Conservation (phyloP, 1,139 yeast species). For the Scheffersomyces quercinus region DNA sequence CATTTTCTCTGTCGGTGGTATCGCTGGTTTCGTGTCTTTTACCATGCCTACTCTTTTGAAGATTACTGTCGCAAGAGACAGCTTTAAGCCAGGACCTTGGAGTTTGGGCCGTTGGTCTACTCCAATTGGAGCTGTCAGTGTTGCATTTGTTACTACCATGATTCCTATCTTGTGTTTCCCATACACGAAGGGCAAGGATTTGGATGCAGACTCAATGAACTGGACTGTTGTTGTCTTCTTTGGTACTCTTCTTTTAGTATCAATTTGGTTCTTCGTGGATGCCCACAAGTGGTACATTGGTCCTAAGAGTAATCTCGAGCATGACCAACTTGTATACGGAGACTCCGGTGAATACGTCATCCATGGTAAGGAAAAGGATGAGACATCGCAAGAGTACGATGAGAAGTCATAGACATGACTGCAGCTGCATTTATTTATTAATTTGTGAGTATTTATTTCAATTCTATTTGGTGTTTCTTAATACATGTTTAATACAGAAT, state of each 20-base stretch:
- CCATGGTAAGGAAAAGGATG: conserved; percentile 4
- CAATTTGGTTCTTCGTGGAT: conserved; percentile 53
- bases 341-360: conserved; percentile 5
- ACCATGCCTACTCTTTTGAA: conserved; percentile 66
- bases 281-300: conserved; percentile 70
- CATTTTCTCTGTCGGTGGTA: conserved; percentile 75
- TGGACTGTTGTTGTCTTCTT: conserved; percentile 72
- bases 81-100: conserved; percentile 71
- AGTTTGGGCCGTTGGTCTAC: conserved; percentile 57
- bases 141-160: conserved; percentile 57
- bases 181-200: conserved; percentile 47
- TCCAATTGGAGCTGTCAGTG: conserved; percentile 45
- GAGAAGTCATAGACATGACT: neutral
- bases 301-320: conserved; percentile 61
- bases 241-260: conserved; percentile 59
- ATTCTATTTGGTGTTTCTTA: too few species aligned
- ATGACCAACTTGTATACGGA: conserved; percentile 22
- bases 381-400: neutral
- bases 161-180: conserved; percentile 72
- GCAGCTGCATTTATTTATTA: too few species aligned
- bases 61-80: conserved; percentile 53
- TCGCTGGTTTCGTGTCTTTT: conserved; percentile 70
- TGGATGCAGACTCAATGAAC: conserved; percentile 56
- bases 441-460: too few species aligned
- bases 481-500: too few species aligned